Evolutionary conservation across 2,329 filamentous ascomycete species (phyloP), one percentile per base, ranked within the genome.

Genomic region (Ophiostoma ulmi): DNA sequence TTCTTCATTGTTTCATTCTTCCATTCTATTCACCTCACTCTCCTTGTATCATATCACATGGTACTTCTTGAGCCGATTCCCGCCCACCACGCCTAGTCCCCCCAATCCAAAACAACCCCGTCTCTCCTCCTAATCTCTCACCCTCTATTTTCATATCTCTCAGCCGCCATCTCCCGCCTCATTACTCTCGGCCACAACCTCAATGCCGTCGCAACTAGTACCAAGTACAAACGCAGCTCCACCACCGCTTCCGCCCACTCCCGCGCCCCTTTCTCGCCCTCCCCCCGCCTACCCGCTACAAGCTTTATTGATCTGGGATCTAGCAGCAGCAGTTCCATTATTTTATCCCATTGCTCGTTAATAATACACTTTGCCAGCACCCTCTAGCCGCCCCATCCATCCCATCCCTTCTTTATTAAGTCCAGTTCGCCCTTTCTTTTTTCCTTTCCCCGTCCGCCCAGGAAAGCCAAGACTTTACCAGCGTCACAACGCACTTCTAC

Each of bases 381-480:
- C 52, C 52, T 41, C 20, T 48, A 39, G 14, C 39, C 63, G 35
- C 52, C 55, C 41, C 31, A n/a, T 36, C 66, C 52, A 22, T 31
- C 44, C 52, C 61, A 22, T 44, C 20, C 22, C 55, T 31, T 58
- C 20, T 48, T 67, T 68, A 58, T 44, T 36, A 69, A 58, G 41
- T 31, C 52, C 65, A 58, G 39, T 68, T 55, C 70, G 64, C 70
- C 66, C 69, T 69, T 66, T 70, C 69, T 69, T 67, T 70, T 67
- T 67, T 68, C 66, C 68, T 48, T 70, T 52, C 58, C 66, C 69
- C 44, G 66, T 63, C 55, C 67, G 38, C 64, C 68, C 44, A 44
- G 58, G 70, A 70, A 69, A 71, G 70, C 70, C 72, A 71, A 73
- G 70, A 69, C 70, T 65, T 41, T 31, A 65, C 61, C 48, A 70